Evolutionary conservation across 78 protist genomes (phyloP), one percentile per base, ranked within the genome.

Genomic region (Thecamonas trahens): DNA sequence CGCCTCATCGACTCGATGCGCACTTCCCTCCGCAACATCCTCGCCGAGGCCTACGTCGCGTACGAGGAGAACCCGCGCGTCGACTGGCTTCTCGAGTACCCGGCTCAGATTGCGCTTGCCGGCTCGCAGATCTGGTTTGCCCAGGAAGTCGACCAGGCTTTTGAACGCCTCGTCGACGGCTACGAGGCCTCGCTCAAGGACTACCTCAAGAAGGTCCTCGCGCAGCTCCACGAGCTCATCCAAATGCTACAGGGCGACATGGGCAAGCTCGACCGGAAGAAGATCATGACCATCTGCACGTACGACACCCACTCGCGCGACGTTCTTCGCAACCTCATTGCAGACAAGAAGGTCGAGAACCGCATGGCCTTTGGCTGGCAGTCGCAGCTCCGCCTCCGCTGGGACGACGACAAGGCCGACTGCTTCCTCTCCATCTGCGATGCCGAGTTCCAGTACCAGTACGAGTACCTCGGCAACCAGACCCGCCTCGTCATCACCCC

Each of bases 401-500:
- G 87, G 80, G 93, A 91, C 74, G 88, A 86, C 29, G 54, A 74
- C 59, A 29, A 42, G 38, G 2, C 32, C n/a, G 72, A 57, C 32
- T 53, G 47, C 38, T 1, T 13, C 11, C 40, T 66, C 14, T 4
- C 35, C 73, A 76, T 83, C 63, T 32, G 69, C 83, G 96, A 92
- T 58, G 89, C 90, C 35, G 62, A 54, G 52, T 54, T 69, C 69
- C 26, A 22, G 60, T 84, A 78, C 63, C 17, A 39, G 22, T 81
- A 86, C 73, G 97, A 93, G 83, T 93, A 89, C 72, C 72, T 93
- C 38, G 97, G 97, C 24, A 80, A 80, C 65, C 31, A 73, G 26
- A 70, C 84, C 13, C 83, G 97, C 34, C 79, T 93, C 9, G 97
- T 93, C 55, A 80, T 93, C 67, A 93, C 97, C 4, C 89, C 91